Conservation (phyloP, 2,329 filamentous ascomycete species). For the Dothideomycetes sp. region DNA sequence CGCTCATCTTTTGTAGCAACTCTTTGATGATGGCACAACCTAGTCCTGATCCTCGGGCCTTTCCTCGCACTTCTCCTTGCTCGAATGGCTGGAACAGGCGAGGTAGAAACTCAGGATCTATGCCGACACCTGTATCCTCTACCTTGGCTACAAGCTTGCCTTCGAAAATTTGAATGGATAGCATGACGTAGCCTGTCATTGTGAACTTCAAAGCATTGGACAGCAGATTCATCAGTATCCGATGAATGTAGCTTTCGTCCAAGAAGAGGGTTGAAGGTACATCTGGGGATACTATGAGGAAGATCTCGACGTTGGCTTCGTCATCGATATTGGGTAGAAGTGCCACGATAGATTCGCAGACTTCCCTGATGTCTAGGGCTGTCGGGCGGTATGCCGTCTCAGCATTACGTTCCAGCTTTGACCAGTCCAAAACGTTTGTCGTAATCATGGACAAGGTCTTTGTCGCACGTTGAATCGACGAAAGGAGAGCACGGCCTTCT, state of each 20-base stretch:
- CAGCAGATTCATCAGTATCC: constrained; percentile 26
- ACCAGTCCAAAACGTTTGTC: constrained; percentile 27
- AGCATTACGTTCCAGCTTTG: constrained; percentile 21
- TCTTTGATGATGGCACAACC: constrained; percentile 56
- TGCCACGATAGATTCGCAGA: constrained; percentile 23
- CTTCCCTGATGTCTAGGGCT: constrained; percentile 20
- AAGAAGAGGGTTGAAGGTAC: constrained; percentile 22
- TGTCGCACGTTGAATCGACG: constrained; percentile 23
- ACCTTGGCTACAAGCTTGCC: constrained; percentile 31
- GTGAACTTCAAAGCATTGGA: constrained; percentile 25
- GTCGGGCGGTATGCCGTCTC: constrained; percentile 21
- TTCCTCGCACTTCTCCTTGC: constrained; percentile 40
- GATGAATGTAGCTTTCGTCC: constrained; percentile 24
- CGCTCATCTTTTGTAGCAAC: constrained; percentile 8
- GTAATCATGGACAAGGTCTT: constrained; percentile 26
- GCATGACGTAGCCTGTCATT: constrained; percentile 51
- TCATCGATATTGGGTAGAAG: constrained; percentile 24
- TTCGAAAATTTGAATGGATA: constrained; percentile 23
- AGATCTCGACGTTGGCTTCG: constrained; percentile 20
- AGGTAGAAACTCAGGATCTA: constrained; percentile 60
- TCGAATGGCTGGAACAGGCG: constrained; percentile 84
- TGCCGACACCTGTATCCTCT: constrained; percentile 72
- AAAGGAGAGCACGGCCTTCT: constrained; percentile 20
- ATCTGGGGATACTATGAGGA: constrained; percentile 21
- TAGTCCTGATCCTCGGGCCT: constrained; percentile 66